Evolutionary conservation across 202 grass and related monocot genomes (phyloP), one percentile per base, ranked within the genome.

Genomic region (Panicum virgatum): DNA sequence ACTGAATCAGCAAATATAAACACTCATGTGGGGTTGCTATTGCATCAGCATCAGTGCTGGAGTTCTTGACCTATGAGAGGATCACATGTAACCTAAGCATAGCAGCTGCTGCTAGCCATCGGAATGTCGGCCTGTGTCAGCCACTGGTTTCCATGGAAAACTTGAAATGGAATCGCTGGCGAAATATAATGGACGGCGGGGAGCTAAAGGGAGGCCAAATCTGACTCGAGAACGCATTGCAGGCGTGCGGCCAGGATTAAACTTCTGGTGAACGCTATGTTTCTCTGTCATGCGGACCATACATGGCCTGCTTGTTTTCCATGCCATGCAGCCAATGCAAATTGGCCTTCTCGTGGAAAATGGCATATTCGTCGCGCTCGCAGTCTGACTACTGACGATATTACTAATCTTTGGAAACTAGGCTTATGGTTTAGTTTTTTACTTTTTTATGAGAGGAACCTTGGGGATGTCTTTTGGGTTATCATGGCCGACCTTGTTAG

Each of bases 221-320:
- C 79, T 86, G 88, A 90, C 66, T 89, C 1, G 59, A 77, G 73
- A 89, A 37, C 59, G 83, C 82, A 85, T 66, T 72, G 58, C 71
- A 23, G 16, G 30, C 34, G 71, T 18, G 52, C 42, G 84, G 69
- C 62, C 77, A 39, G 60, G 69, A 80, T 56, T 36, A 9, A 69
- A 26, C 51, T 53, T n/a, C 22, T 25, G 50, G 63, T 38, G 18
- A 53, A n/a, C 51, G 16, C 32, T 37, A 10, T 18, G 2, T 36
- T 66, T 20, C 19, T 40, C 34, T n/a, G 8, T 39, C 9, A 3
- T 19, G 27, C 69, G 34, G 34, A 37, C 71, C 25, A 42, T 43
- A 43, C 3, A 39, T 52, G 1, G 29, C 20, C 12, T 15, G 30
- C 7, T 40, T 40, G 6, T 25, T 65, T 27, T 59, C 23, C 9